Conservation (phyloP, 2,329 filamentous ascomycete genomes). For the Aspergillus neotritici region DNA sequence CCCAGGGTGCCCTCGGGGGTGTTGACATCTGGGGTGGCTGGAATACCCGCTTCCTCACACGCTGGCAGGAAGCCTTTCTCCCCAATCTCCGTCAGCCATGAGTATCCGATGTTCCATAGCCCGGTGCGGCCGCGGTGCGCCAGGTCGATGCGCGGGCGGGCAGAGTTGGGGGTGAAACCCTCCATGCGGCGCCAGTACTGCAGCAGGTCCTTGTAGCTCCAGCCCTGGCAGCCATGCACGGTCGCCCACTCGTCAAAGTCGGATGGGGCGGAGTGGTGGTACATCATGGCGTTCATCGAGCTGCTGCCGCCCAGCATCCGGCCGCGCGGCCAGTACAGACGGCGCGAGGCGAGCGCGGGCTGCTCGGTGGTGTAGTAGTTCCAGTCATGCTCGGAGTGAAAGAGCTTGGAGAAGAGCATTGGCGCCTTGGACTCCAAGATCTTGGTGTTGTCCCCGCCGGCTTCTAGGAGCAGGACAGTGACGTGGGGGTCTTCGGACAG, state of each 20-base stretch:
- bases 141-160: slow-evolving; percentile 10
- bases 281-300: slow-evolving; percentile 18
- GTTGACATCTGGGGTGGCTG: slow-evolving; percentile 8
- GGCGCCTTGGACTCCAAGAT: slow-evolving; percentile 13
- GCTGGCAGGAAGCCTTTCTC: slow-evolving; percentile 14
- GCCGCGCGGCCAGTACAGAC: slow-evolving; percentile 16
- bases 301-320: slow-evolving; percentile 13
- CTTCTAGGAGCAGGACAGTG: slow-evolving; percentile 15
- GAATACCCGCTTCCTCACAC: slow-evolving; percentile 10
- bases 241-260: slow-evolving; percentile 15
- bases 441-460: slow-evolving; percentile 13
- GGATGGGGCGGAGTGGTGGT: slow-evolving; percentile 14
- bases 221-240: slow-evolving; percentile 24
- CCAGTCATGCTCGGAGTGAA: slow-evolving; percentile 15
- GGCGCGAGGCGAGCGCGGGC: slow-evolving; percentile 8
- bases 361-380: slow-evolving; percentile 17
- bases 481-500: slow-evolving; percentile 16
- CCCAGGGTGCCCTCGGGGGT: slow-evolving; percentile 8
- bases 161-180: slow-evolving; percentile 11
- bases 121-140: slow-evolving; percentile 7
- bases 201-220: slow-evolving; percentile 40
- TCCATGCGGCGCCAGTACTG: slow-evolving; percentile 40
- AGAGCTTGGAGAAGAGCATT: slow-evolving; percentile 11
- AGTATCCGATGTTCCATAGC: slow-evolving; percentile 11
- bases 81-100: slow-evolving; percentile 12